Base-by-base conservation (phyloP, 2,329 filamentous ascomycete species). In the Fusarium nodosum region DNA sequence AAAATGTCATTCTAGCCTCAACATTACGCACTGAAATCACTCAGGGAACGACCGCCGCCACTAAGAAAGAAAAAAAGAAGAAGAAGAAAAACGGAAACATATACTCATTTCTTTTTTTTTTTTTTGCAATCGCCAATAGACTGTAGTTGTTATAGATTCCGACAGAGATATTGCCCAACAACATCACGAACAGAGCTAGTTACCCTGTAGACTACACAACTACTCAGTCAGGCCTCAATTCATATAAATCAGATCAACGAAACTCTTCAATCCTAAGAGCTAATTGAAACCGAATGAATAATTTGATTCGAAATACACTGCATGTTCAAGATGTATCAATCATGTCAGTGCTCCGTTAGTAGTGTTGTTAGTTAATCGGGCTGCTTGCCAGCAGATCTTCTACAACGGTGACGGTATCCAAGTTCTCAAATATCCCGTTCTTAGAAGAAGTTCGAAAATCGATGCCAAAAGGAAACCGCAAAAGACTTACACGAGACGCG, bases 271-370 rank as follows among this genome's bases (percentile, higher is more conserved):
- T 18, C 3, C 22, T 11, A 15, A 42, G 18, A 5, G 3, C 16
- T 15, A 26, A 9, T 42, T 10, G 9, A 26, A 1, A 10, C 2
- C 3, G 15, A 4, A 18, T 42, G 2, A 16, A 15, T 7, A 16
- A 1, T 26, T 11, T 11, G 5, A 24, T 5, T 16, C 15, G 18
- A 42, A 7, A 7, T 11, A 6, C 3, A 26, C 13, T 26, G 1
- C 15, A 42, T 9, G 1, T 1, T 12, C 7, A 7, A 41, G 0
- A 24, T 16, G 0, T 24, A 24, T 42, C 20, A 10, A 11, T 24
- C 0, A 15, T 22, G 5, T 42, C 18, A 4, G 5, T 16, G 39
- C 8, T 16, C 8, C 5, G 1, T 5, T 4, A 41, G 18, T 20
- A 41, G 22, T 13, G 4, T 41, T 12, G 20, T 24, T 24, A 5